A percentile compares a stretch with the other conserved stretches of the same genome.
phyloP scores from a whole-genome alignment of 345 rosid species.

The Hibiscus mutabilis region DNA sequence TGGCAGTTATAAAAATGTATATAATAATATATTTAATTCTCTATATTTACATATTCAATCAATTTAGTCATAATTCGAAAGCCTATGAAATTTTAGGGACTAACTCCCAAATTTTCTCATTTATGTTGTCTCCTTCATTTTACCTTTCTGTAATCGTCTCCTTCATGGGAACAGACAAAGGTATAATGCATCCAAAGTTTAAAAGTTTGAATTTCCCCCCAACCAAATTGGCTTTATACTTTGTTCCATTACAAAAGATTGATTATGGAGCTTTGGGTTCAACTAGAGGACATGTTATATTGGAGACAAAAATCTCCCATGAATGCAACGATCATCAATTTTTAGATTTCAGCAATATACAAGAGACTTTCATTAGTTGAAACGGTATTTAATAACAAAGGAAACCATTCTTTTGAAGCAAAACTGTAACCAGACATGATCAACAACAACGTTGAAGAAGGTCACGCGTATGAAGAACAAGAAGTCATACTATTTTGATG shows the following conservation, averaged over 20 bases:
- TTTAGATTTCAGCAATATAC: background rate
- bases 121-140: background rate
- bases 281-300: background rate
- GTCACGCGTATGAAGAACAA: no score
- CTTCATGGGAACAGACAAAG: conserved; percentile 1
- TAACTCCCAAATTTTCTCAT: no score
- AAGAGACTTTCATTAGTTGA: background rate
- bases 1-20: no score
- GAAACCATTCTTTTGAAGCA: no score
- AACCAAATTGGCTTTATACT: background rate
- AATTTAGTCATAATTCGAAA: no score
- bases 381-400: background rate
- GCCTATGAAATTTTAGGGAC: no score
- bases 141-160: background rate
- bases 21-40: no score
- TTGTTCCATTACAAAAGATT: background rate
- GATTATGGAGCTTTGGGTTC: background rate
- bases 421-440: no score
- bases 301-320: background rate
- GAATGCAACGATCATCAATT: background rate
- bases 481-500: no score
- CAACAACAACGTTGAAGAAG: no score
- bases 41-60: no score
- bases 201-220: background rate
- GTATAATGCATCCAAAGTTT: background rate